phyloP scores from a whole-genome alignment of 2,329 filamentous ascomycete genomes.

The Phyllosticta citriasiana region DNA sequence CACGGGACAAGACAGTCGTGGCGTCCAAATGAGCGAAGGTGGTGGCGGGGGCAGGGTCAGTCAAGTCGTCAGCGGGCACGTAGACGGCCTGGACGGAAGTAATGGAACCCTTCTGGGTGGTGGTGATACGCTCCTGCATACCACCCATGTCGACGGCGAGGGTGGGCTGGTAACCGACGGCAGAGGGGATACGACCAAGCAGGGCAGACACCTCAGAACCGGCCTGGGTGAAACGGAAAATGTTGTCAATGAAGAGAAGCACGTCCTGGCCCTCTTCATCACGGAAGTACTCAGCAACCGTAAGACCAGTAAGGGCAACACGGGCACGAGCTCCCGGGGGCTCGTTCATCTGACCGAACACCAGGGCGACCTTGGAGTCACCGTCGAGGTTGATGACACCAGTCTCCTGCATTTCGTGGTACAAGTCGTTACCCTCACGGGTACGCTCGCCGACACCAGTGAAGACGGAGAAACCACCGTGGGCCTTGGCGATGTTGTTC shows the following conservation, averaged over 20 bases:
- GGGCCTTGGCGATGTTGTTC: slow-evolving; percentile 99
- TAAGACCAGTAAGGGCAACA: slow-evolving; percentile 89
- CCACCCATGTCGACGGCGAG: slow-evolving; percentile 97
- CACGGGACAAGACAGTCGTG: slow-evolving; percentile 99
- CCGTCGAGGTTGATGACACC: slow-evolving; percentile 98
- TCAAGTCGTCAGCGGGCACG: slow-evolving; percentile 99
- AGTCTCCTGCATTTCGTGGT: slow-evolving; percentile 99
- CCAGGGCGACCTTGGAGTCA: slow-evolving; percentile 97
- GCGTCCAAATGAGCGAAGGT: slow-evolving; percentile 99
- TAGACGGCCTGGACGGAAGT: slow-evolving; percentile 99
- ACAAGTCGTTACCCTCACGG: slow-evolving; percentile 99
- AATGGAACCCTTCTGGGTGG: slow-evolving; percentile 98
- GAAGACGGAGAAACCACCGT: slow-evolving; percentile 99
- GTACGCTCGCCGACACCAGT: slow-evolving; percentile 99
- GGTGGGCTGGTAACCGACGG: slow-evolving; percentile 99
- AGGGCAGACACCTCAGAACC: slow-evolving; percentile 99
- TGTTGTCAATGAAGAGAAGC: slow-evolving; percentile 99
- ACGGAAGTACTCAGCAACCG: slow-evolving; percentile 75
- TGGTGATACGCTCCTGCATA: slow-evolving; percentile 99
- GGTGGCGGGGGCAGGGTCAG: slow-evolving; percentile 97
- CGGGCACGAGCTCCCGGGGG: slow-evolving; percentile 98
- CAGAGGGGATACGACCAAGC: slow-evolving; percentile 98
- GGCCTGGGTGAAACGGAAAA: slow-evolving; percentile 99
- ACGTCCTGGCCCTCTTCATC: slow-evolving; percentile 82
- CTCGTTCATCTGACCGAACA: slow-evolving; percentile 99